Evolutionary conservation across 1,284 basidiomycete species (phyloP), one percentile per base, ranked within the genome.

Genomic region (Tausonia pullulans): DNA sequence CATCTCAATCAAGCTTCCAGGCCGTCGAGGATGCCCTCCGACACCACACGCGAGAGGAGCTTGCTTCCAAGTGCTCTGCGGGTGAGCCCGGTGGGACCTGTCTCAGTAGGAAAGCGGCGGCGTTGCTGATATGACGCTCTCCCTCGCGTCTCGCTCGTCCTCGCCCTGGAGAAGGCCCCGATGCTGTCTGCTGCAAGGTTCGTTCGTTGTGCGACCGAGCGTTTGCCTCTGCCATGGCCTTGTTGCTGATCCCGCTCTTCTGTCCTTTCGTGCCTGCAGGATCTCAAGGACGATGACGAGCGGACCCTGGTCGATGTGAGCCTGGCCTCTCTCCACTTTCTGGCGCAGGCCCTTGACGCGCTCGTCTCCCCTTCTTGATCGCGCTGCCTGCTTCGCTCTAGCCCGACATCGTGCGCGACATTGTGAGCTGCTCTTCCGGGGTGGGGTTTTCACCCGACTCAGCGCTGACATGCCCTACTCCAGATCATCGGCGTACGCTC

Each of bases 221-320:
- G 27, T 27, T 27, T 27, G 27, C 27, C 27, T 27, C 27, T 41
- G 6, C 14, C 52, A 3, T 41, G 13, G 11, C 4, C 9, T 41
- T 54, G 5, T 54, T 16, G 49, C 27, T 44, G 59, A 56, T 55
- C 53, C 16, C 44, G 55, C 16, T 70, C 27, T 27, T 27, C 27
- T 27, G 27, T 27, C 27, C 27, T 27, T 27, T 27, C 27, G 27
- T 27, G 27, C 27, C 63, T 70, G 72, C 69, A 74, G 67, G 77
- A 78, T 59, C 71, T 76, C 53, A 75, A 75, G 62, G 75, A 75
- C 40, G 76, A 77, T n/a, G 76, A 77, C 67, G 76, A 78, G 70
- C 67, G 77, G 56, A 72, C 74, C 64, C 69, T 78, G 16, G 73
- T 78, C 64, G 69, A 71, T 40, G 27, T 27, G 27, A 27, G 27